Evolutionary conservation across 805 yeast genomes (phyloP), one percentile per base, ranked within the genome.

Genomic region (Wickerhamomyces bisporus): DNA sequence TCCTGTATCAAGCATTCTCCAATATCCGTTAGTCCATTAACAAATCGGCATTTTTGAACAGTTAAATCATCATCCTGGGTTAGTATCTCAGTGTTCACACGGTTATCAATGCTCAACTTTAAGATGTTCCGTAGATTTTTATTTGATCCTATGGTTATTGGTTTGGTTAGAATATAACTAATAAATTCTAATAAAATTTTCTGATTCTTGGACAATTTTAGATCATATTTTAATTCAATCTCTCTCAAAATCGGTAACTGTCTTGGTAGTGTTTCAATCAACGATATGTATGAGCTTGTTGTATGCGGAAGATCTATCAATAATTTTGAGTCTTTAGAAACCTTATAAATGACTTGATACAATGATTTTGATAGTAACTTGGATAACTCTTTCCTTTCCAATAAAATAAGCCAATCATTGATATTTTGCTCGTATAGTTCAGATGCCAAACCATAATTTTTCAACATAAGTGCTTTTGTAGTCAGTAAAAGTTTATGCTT

Each of bases 201-300:
- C 14, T 47, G 50, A 19, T 39, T 40, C 24, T 26, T 19, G 2
- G 48, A 41, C 21, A 40, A 20, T 13, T 30, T n/a, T n/a, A 44
- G 24, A 21, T 40, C 33, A 32, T 31, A 26, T 28, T 19, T 19
- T 15, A 13, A 3, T 10, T 15, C 19, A 16, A 19, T 14, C 9
- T 28, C 26, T 21, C 13, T 21, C 4, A 20, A 17, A 4, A 34
- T 3, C 5, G 29, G 5, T 11, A 34, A 32, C 30, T 47, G 50
- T 33, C 50, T 36, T 13, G 50, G 50, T 0, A 47, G 17, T 2
- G 50, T 35, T 21, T 47, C 48, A 6, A 47, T 23, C 16, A 47
- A 34, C 3, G 42, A 25, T 9, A 44, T 34, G 16, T 30, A 39
- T 3, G 46, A 42, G 3, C 17, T 10, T 7, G 14, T 27, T 2